Evolutionary conservation across 345 rosid species (phyloP).

Genomic region (Moricandia arvensis): DNA sequence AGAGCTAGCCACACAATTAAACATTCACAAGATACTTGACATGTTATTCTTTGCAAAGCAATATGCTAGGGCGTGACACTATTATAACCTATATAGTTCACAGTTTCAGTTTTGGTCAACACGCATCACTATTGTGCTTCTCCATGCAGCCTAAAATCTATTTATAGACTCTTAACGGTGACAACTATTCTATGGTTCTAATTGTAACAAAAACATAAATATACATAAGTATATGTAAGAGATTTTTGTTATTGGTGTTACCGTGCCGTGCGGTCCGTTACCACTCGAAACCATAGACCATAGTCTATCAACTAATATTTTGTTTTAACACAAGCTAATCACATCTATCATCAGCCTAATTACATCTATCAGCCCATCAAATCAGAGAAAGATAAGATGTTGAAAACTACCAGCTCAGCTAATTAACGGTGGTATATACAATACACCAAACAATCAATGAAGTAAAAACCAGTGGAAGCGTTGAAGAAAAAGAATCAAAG

Average conservation of each 20-base stretch:
- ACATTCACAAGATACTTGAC: background rate
- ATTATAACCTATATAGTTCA: background rate
- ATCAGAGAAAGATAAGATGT: background rate
- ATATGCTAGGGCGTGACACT: background rate
- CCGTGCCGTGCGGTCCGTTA: too few relatives aligned
- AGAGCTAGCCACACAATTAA: background rate
- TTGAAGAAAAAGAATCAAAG: background rate
- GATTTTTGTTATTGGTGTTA: too few relatives aligned
- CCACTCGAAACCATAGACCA: too few relatives aligned
- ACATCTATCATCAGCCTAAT: background rate
- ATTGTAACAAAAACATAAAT: too few relatives aligned
- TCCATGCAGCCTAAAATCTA: background rate
- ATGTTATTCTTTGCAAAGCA: background rate
- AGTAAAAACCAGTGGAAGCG: background rate
- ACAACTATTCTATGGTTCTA: too few relatives aligned
- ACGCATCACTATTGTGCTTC: background rate
- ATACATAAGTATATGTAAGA: too few relatives aligned
- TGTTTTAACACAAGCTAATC: background rate
- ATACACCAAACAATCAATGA: too few relatives aligned
- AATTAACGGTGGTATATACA: background rate
- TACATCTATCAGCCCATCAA: background rate
- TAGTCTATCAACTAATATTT: background rate
- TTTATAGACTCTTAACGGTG: too few relatives aligned
- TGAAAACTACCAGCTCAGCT: background rate
- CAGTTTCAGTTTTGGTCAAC: background rate